Conservation (phyloP, 148 eudicot species). For the Chenopodium quinoa region DNA sequence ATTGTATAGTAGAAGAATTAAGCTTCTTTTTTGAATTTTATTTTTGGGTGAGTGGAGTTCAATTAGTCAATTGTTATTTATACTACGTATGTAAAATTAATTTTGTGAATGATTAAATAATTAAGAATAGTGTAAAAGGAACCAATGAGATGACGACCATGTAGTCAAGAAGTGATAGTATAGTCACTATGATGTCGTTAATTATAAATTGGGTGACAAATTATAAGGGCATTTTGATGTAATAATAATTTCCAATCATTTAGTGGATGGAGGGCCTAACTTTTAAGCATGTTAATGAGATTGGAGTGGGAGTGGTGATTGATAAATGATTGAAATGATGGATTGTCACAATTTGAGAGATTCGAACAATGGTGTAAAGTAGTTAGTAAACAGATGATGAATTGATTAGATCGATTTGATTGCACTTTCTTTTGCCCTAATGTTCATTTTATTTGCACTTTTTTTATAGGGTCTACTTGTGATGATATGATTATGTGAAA, state of each 20-base stretch:
- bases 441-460: background rate
- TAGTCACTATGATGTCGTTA: too few species aligned
- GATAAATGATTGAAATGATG: slow-evolving; percentile 11
- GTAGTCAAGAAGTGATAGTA: too few species aligned
- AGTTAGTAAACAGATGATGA: background rate
- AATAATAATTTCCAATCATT: background rate
- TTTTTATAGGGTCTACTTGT: too few species aligned
- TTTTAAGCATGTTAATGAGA: background rate
- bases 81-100: background rate
- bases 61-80: background rate
- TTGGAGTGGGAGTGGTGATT: slow-evolving; percentile 5
- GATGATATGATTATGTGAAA: too few species aligned
- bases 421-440: background rate
- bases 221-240: background rate
- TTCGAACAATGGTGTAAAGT: background rate
- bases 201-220: too few species aligned
- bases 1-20: slow-evolving; percentile 19
- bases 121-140: background rate
- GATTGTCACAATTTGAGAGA: background rate
- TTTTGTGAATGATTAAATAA: background rate
- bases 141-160: background rate
- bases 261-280: background rate
- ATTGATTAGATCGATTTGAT: background rate
- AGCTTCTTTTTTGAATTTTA: background rate
- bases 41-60: background rate